Evolutionary conservation across 345 rosid genomes (phyloP).

Genomic region (Gossypium ekmanianum): DNA sequence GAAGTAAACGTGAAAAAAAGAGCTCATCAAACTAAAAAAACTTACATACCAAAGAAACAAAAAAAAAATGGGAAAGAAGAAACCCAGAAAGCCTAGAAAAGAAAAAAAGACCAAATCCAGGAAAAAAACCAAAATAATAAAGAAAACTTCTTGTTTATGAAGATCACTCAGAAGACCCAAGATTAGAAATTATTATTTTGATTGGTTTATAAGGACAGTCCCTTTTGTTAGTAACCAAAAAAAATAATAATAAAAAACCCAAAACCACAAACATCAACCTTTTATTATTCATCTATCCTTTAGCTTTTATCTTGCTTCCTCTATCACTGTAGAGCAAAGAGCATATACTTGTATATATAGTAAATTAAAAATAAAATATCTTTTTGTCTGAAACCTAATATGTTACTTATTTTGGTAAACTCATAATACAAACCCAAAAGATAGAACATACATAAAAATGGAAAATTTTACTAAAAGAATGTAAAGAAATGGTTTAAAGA

Average conservation of each 20-base stretch:
- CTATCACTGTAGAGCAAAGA: neutral
- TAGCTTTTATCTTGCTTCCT: slow-evolving; percentile 2
- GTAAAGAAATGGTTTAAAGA: neutral
- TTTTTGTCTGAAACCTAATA: neutral
- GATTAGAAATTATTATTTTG: neutral
- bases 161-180: slow-evolving; percentile 8
- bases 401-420: slow-evolving; percentile 17
- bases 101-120: neutral
- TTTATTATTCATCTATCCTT: slow-evolving; percentile 12
- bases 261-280: neutral
- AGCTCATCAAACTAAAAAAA: neutral
- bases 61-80: neutral
- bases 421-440: neutral
- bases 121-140: neutral
- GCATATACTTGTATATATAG: neutral
- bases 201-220: neutral
- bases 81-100: neutral
- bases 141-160: slow-evolving; percentile 4
- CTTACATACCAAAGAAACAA: neutral
- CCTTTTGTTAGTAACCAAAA: neutral
- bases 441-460: neutral
- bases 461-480: neutral
- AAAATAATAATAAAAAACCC: neutral
- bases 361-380: neutral
- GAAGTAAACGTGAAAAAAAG: neutral